A percentile compares a stretch with the other conserved stretches of the same genome.
phyloP scores from a whole-genome alignment of 768 basidiomycete genomes.

The Boletus fagicola region DNA sequence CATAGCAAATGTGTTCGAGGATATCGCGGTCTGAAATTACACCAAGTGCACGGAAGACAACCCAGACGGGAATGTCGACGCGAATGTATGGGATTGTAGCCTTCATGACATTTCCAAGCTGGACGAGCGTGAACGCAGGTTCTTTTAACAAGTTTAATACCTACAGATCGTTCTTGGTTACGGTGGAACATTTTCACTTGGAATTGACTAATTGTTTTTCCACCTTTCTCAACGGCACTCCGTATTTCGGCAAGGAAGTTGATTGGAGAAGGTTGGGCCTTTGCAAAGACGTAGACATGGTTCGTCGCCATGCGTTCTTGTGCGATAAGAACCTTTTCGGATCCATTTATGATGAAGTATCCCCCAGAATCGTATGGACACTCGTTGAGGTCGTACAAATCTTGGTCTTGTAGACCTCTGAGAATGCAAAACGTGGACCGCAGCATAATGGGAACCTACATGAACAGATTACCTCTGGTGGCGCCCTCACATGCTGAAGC shows the following conservation, averaged over 20 bases:
- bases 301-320: slow-evolving; percentile 99
- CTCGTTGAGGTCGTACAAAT: slow-evolving; percentile 90
- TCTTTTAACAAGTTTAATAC: slow-evolving; percentile 25
- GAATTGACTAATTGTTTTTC: slow-evolving; percentile 96
- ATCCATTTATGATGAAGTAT: slow-evolving; percentile 99
- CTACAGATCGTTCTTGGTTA: slow-evolving; percentile 83
- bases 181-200: slow-evolving; percentile 97
- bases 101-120: slow-evolving; percentile 92
- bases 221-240: slow-evolving; percentile 95
- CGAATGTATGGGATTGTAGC: slow-evolving; percentile 98
- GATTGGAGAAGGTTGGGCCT: slow-evolving; percentile 93
- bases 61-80: slow-evolving; percentile 97
- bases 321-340: slow-evolving; percentile 99
- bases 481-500: neutral
- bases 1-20: slow-evolving; percentile 97
- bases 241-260: slow-evolving; percentile 96
- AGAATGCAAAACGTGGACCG: slow-evolving; percentile 95
- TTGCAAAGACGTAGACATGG: slow-evolving; percentile 98
- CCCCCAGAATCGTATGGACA: slow-evolving; percentile 99
- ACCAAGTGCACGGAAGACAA: slow-evolving; percentile 96
- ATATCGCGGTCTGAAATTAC: slow-evolving; percentile 98
- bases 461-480: slow-evolving; percentile 11
- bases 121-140: slow-evolving; percentile 3
- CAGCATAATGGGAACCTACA: slow-evolving; percentile 95
- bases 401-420: slow-evolving; percentile 70